Conservation (phyloP, 225 moss, liverwort and hornwort species). For the Polytrichum commune region DNA sequence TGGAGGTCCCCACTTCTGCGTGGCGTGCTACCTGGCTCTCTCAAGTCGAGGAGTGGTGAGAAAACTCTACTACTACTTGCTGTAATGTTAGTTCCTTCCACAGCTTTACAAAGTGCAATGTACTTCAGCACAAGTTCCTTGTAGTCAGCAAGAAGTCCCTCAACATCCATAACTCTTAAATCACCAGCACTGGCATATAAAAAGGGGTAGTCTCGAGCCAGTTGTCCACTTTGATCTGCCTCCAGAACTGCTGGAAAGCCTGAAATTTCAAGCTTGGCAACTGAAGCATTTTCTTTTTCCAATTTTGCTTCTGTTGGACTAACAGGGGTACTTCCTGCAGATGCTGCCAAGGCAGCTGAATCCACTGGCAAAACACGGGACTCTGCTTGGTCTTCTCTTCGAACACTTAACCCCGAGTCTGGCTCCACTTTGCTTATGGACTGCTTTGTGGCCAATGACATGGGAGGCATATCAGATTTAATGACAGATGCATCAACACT, state of each 20-base stretch:
- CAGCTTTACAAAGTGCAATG: slow-evolving; percentile 73
- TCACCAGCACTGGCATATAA: slow-evolving; percentile 90
- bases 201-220: slow-evolving; percentile 80
- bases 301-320: slow-evolving; percentile 29
- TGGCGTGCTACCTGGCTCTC: slow-evolving; percentile 22
- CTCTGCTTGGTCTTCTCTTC: slow-evolving; percentile 50
- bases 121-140: slow-evolving; percentile 93
- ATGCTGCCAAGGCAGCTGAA: slow-evolving; percentile 28
- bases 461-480: slow-evolving; percentile 33
- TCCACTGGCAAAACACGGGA: slow-evolving; percentile 33
- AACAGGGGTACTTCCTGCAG: slow-evolving; percentile 24
- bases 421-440: slow-evolving; percentile 31
- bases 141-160: slow-evolving; percentile 73
- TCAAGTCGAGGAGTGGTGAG: slow-evolving; percentile 36
- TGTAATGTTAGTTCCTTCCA: slow-evolving; percentile 42
- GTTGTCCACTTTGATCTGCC: slow-evolving; percentile 74
- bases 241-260: slow-evolving; percentile 63
- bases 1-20: slow-evolving; percentile 18
- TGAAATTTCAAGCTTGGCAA: slow-evolving; percentile 68
- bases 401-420: slow-evolving; percentile 30
- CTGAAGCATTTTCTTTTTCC: slow-evolving; percentile 19
- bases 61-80: slow-evolving; percentile 23
- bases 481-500: slow-evolving; percentile 22
- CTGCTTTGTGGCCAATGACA: slow-evolving; percentile 37
- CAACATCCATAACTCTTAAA: slow-evolving; percentile 85